Percentiles rank a stretch among this genome's conserved stretches.
phyloP scores from a whole-genome alignment of 345 rosid species.

The Microthlaspi erraticum region DNA sequence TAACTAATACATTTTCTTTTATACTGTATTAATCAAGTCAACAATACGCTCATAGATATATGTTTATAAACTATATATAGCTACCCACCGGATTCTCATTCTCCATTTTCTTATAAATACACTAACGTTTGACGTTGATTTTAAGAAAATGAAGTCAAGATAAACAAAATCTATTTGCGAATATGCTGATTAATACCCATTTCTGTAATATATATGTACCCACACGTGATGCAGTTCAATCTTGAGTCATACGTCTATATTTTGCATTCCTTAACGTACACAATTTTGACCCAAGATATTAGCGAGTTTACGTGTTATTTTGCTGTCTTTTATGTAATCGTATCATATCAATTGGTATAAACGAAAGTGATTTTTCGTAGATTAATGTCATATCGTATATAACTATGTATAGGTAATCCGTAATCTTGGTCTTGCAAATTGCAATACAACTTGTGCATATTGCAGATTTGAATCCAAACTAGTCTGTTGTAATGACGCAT shows the following conservation, averaged over 20 bases:
- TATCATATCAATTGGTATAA: constrained; percentile 11
- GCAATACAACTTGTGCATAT: constrained; percentile 14
- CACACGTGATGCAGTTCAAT: constrained; percentile 11
- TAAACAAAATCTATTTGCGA: constrained; percentile 29
- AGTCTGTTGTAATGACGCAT: neutral
- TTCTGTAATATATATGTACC: neutral
- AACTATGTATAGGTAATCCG: neutral
- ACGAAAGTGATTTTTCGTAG: constrained; percentile 12
- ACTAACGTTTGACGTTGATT: constrained; percentile 43
- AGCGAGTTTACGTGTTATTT: constrained; percentile 16
- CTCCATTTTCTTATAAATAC: constrained; percentile 18
- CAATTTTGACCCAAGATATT: constrained; percentile 21
- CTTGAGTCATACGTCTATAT: constrained; percentile 17
- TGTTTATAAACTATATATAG: neutral
- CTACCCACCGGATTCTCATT: constrained; percentile 31
- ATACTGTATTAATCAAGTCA: constrained; percentile 26
- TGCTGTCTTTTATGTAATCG: constrained; percentile 19
- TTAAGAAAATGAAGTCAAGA: constrained; percentile 34
- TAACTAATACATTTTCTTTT: constrained; percentile 14
- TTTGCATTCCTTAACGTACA: constrained; percentile 18
- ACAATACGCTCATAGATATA: constrained; percentile 26
- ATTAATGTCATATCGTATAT: too few relatives aligned
- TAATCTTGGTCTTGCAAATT: neutral
- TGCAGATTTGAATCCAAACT: constrained; percentile 9
- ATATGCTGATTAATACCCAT: constrained; percentile 24